Base-by-base conservation (phyloP, 1,139 yeast genomes). In the Yamadazyma aaseri region DNA sequence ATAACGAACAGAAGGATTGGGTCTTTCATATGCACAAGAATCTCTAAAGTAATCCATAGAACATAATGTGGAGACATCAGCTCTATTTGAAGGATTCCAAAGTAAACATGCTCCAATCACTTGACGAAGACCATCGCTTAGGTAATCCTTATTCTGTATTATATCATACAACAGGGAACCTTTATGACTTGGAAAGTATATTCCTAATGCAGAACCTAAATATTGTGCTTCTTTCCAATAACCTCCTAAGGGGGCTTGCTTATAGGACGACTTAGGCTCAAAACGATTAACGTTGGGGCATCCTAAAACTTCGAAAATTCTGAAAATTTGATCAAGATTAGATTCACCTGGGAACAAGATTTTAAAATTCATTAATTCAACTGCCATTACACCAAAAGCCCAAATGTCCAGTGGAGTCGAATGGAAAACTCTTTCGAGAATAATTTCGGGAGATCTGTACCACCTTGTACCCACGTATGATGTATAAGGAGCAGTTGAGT, bases 401-500 rank as follows among this genome's bases (percentile, higher is more conserved):
- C 97, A 92, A 26, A 90, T 76, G 63, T 92, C 98, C 27, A 87
- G 77, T 0, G 95, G 89, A 33, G 67, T 73, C 0, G 92, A 77
- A 55, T 92, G 87, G 47, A 60, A 61, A 6, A 72, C 71, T 43
- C 76, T 76, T 42, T 92, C 71, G 38, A 92, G 65, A 28, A 92
- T 66, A 28, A 92, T 83, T 58, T 92, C 98, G 0, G 98, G 98
- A 0, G 97, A 81, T 41, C 98, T 70, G 56, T 92, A 92, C 97
- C 97, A 92, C 49, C 98, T 73, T 0, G 97, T 92, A 0, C 96
- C 85, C 6, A 92, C 94, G 50, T 92, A 92, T 1, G 85, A 77
- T 0, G 95, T 82, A 52, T 76, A 86, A 0, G 79, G 76, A 34
- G 70, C 72, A 20, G 53, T 53, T 49, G 77, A 75, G 29, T 67